These are phyloP conservation scores for Parmelia sp. DNA, from an alignment of 495 filamentous ascomycete species.

Conservation along the genomic window DNA sequence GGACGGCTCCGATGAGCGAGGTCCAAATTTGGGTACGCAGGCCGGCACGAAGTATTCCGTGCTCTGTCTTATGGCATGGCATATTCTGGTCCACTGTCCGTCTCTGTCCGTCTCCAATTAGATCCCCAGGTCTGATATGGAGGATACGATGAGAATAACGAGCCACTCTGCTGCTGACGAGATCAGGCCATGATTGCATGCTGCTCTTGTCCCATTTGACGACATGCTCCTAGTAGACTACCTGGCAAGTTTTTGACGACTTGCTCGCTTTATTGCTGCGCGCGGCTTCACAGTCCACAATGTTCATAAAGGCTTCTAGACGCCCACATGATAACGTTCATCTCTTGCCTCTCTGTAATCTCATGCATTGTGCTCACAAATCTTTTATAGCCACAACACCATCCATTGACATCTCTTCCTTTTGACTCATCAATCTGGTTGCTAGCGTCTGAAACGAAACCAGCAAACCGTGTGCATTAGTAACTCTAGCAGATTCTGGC, in stretches of 20 bases:
- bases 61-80: neutral
- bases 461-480: neutral
- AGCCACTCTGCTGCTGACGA: slow-evolving; percentile 15
- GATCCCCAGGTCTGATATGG: neutral
- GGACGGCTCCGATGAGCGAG: neutral
- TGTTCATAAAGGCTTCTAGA: neutral
- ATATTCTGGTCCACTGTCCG: neutral
- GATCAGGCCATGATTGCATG: slow-evolving; percentile 4
- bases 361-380: neutral
- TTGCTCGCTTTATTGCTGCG: neutral
- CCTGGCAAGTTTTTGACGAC: neutral
- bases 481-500: slow-evolving; percentile 1
- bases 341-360: neutral
- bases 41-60: neutral
- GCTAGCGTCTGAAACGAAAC: neutral
- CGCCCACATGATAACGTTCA: neutral
- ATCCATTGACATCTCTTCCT: neutral
- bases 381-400: neutral
- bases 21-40: neutral
- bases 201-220: neutral
- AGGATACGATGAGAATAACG: neutral
- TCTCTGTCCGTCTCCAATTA: slow-evolving; percentile 10
- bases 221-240: neutral
- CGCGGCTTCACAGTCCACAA: neutral
- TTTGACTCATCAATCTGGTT: neutral